Evolutionary conservation across 1,284 basidiomycete genomes (phyloP).

Genomic region (Papiliotrema laurentii): DNA sequence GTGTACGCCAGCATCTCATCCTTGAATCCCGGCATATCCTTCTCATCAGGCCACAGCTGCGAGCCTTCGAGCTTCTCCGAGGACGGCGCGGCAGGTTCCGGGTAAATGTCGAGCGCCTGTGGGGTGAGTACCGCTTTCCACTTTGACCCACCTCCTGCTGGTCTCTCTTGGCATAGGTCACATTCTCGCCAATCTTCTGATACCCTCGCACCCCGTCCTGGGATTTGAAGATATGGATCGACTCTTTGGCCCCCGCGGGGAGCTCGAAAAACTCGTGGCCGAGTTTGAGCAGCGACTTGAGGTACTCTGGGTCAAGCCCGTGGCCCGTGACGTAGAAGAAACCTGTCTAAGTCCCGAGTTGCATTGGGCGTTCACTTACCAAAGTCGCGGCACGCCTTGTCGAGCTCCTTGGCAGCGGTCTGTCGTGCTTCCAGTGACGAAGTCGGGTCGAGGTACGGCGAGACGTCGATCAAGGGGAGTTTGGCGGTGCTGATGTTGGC

Average conservation of each 20-base stretch:
- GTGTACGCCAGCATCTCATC: constrained; percentile 20
- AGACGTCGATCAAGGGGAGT: constrained; percentile 21
- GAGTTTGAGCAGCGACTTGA: constrained; percentile 17
- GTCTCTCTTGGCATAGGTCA: constrained; percentile 25
- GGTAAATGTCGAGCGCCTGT: constrained; percentile 25
- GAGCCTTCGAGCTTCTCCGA: constrained; percentile 16
- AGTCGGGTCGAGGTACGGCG: constrained; percentile 14
- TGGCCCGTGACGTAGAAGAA: constrained; percentile 39
- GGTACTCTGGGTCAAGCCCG: constrained; percentile 22
- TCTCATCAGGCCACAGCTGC: constrained; percentile 24
- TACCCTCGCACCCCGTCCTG: constrained; percentile 21
- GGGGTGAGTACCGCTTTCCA: neutral
- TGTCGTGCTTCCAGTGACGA: constrained; percentile 13
- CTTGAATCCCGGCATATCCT: constrained; percentile 20
- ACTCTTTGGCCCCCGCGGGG: constrained; percentile 24
- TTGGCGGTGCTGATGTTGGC: constrained; percentile 12
- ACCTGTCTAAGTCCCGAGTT: no score
- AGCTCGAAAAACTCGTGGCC: constrained; percentile 32
- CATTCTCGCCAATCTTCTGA: constrained; percentile 26
- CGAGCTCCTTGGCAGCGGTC: constrained; percentile 12
- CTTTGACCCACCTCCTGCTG: constrained; percentile 17
- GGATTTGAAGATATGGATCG: constrained; percentile 30
- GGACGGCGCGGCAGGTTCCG: constrained; percentile 18
- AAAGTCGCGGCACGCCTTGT: constrained; percentile 23
- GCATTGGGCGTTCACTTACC: no score